phyloP scores from a whole-genome alignment of 2,329 filamentous ascomycete species.

The Claviceps lovelessii region DNA sequence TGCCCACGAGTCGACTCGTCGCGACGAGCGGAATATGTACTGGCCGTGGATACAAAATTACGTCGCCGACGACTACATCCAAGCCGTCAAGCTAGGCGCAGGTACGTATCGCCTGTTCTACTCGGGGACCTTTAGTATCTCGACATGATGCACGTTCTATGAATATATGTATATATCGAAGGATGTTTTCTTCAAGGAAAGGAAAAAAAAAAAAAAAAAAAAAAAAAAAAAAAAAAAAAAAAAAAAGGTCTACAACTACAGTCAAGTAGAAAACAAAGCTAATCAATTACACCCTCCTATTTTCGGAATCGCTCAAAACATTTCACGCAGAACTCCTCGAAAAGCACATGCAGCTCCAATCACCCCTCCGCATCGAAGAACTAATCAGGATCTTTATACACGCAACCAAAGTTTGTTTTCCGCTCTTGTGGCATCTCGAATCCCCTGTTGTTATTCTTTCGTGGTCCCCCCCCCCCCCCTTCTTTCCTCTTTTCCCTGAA shows the following conservation, averaged over 20 bases:
- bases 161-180: background rate
- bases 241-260: background rate
- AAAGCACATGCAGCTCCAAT: conserved; percentile 56
- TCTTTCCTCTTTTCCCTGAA: background rate
- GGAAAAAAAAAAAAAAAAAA: background rate
- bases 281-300: background rate
- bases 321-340: conserved; percentile 52
- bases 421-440: too few relatives aligned
- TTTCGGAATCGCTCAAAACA: background rate
- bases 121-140: background rate
- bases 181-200: background rate
- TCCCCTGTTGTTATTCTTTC: too few relatives aligned
- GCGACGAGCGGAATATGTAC: conserved; percentile 53
- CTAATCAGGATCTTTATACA: conserved; percentile 73
- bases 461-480: too few relatives aligned
- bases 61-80: conserved; percentile 60
- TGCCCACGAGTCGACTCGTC: conserved; percentile 43
- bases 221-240: background rate
- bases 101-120: conserved; percentile 32
- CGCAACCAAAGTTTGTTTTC: conserved; percentile 55
- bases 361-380: conserved; percentile 63
- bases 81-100: conserved; percentile 55
- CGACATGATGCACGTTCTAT: background rate
- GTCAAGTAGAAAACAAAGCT: background rate
- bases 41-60: conserved; percentile 91